Base-by-base conservation (phyloP, 352 stramenopile species). In the Globisporangium takayamanum region DNA sequence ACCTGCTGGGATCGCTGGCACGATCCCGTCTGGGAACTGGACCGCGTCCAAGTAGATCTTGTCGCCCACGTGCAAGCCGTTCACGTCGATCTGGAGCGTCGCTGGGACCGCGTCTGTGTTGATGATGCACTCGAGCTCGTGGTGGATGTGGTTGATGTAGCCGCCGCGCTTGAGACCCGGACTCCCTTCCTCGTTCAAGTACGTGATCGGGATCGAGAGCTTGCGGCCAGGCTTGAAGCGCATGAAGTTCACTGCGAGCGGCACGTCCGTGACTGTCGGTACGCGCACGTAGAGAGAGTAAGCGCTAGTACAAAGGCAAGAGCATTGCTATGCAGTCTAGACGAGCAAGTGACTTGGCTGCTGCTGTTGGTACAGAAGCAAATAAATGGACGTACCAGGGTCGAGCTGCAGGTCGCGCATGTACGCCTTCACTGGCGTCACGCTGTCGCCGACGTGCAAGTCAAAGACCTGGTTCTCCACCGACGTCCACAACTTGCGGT, bases 121-220 rank as follows among this genome's bases (percentile, higher is more conserved):
- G 55, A 89, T 76, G 59, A 61, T 70, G 72, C 86, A 95, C 57
- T 91, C 80, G 53, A 95, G 78, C 48, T 90, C 71, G 65, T 94
- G 84, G 70, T 88, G 63, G 55, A 95, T 92, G 74, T 92, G 78
- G 76, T 94, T 95, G 67, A 98, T 96, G 67, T 93, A 98, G 41
- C 92, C 92, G 62, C 93, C 92, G 36, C 89, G 83, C 77, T 98
- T 98, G 70, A 98, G 84, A n/a, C 91, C 92, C 14, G 89, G 90
- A 39, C 78, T 95, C 52, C 94, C 87, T 78, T 98, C 94, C 56
- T 96, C 79, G 63, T 98, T 98, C 59, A 97, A 64, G 67, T 95
- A 95, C 53, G 74, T 83, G 60, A 98, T 84, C 30, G 94, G 94
- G 62, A 98, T 96, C 42, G 83, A 83, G 33, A 98, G 80, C 42